Percentiles rank a stretch among this genome's conserved stretches.
Evolutionary conservation across 306 rosid species (phyloP).

Genomic region (Vigna angularis): DNA sequence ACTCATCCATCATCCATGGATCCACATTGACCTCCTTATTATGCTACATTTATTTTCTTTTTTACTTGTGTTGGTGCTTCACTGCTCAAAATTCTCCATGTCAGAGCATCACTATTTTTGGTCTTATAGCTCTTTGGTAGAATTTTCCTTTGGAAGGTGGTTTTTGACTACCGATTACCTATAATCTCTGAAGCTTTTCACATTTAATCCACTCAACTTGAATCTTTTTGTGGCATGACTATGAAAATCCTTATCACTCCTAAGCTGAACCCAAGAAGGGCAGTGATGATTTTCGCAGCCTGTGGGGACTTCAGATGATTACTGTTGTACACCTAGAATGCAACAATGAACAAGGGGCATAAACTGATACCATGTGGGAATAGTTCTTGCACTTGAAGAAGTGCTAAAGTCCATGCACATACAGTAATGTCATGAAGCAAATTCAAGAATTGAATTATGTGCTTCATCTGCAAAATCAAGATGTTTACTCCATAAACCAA

Average conservation of each 20-base stretch:
- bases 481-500: background rate
- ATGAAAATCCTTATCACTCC: constrained; percentile 15
- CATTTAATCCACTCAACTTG: constrained; percentile 27
- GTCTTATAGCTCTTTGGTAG: constrained; percentile 18
- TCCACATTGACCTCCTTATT: constrained; percentile 7
- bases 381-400: constrained; percentile 25
- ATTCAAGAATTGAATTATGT: constrained; percentile 16
- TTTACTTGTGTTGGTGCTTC: constrained; percentile 2
- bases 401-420: constrained; percentile 16
- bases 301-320: constrained; percentile 28
- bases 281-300: constrained; percentile 23
- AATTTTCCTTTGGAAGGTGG: constrained; percentile 15
- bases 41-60: background rate
- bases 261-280: constrained; percentile 34
- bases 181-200: constrained; percentile 18
- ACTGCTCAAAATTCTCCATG: background rate
- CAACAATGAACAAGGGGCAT: constrained; percentile 27
- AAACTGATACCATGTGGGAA: constrained; percentile 2
- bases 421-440: constrained; percentile 8
- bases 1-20: background rate
- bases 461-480: constrained; percentile 22
- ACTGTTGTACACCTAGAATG: constrained; percentile 17
- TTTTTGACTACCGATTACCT: constrained; percentile 5
- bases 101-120: background rate
- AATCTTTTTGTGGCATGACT: constrained; percentile 26